Conservation (phyloP, 2,329 filamentous ascomycete species). For the Cladosporium colombiae region DNA sequence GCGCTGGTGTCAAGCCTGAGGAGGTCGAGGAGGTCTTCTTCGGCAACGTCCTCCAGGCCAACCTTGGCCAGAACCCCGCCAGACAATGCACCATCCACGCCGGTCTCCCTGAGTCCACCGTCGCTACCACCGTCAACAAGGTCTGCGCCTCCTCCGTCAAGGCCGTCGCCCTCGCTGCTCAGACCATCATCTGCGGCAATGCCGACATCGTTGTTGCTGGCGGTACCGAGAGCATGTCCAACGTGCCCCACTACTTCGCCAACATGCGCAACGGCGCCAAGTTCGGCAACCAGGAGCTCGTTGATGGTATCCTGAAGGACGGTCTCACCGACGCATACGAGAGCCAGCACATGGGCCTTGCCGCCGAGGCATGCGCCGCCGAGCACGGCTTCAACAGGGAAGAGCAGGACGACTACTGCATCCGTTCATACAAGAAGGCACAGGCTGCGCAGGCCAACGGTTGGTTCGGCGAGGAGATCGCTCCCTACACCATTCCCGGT, state of each 20-base stretch:
- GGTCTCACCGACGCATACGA: constrained; percentile 93
- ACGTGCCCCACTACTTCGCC: constrained; percentile 92
- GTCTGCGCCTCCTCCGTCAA: constrained; percentile 96
- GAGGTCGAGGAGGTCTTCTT: constrained; percentile 97
- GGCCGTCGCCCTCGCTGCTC: constrained; percentile 88
- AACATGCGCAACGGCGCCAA: constrained; percentile 84
- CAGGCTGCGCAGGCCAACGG: constrained; percentile 81
- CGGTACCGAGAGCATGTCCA: constrained; percentile 98
- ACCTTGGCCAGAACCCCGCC: constrained; percentile 93
- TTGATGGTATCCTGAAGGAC: constrained; percentile 92
- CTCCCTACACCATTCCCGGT: constrained; percentile 82
- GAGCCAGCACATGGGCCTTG: constrained; percentile 94
- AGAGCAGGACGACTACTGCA: constrained; percentile 93
- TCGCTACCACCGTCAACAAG: constrained; percentile 97
- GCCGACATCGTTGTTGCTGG: constrained; percentile 91
- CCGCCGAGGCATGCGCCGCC: constrained; percentile 85
- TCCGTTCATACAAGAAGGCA: constrained; percentile 90
- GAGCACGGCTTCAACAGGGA: constrained; percentile 81
- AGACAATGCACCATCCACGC: constrained; percentile 90
- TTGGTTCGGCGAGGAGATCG: constrained; percentile 82
- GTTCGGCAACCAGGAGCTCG: constrained; percentile 85
- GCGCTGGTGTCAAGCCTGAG: constrained; percentile 80
- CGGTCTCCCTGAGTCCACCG: constrained; percentile 75
- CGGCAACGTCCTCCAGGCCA: constrained; percentile 95
- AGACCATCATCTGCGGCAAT: constrained; percentile 96